These are phyloP conservation scores for Lepidium sativum DNA, from an alignment of 345 rosid species.

Conservation along the genomic window DNA sequence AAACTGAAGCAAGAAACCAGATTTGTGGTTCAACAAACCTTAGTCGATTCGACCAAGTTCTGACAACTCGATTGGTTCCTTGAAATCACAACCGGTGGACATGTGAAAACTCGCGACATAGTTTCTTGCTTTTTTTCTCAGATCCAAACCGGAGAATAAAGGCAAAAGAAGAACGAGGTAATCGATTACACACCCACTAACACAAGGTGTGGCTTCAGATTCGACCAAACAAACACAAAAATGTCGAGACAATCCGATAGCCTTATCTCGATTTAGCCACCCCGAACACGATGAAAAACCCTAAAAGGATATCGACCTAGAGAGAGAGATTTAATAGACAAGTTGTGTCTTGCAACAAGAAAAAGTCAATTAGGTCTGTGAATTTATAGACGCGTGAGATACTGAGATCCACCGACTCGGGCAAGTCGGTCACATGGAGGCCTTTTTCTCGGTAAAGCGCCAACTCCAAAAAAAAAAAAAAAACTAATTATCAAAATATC, in stretches of 20 bases:
- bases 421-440: constrained; percentile 13
- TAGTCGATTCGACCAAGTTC: constrained; percentile 41
- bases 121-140: no score
- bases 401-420: constrained; percentile 13
- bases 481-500: constrained; percentile 1
- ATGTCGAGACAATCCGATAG: background rate
- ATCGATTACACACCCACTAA: background rate
- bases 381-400: constrained; percentile 10
- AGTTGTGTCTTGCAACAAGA: no score
- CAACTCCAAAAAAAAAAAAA: background rate
- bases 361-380: background rate
- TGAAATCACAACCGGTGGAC: constrained; percentile 21
- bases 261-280: background rate
- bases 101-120: constrained; percentile 29
- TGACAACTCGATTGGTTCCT: constrained; percentile 32
- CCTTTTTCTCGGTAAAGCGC: background rate
- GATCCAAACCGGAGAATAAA: background rate
- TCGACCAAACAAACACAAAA: background rate
- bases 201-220: background rate
- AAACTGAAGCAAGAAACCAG: constrained; percentile 8
- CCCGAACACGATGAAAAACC: background rate
- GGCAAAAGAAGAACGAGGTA: background rate
- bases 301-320: background rate
- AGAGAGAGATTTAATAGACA: background rate
- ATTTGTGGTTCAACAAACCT: constrained; percentile 55